Evolutionary conservation across 2,329 filamentous ascomycete species (phyloP).

Genomic region (Ophiosphaerella narmari): DNA sequence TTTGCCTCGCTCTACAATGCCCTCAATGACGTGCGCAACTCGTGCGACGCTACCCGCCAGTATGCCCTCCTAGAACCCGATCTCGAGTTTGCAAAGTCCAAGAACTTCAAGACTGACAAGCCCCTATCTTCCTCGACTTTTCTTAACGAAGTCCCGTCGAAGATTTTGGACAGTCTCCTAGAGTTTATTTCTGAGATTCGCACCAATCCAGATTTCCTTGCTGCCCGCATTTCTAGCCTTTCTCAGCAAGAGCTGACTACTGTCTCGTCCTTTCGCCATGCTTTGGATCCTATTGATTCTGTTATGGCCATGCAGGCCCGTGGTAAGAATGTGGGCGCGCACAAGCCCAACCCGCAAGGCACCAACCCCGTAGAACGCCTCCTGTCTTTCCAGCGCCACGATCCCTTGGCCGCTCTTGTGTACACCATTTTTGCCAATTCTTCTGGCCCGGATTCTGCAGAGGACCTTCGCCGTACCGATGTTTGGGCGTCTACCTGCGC

Average conservation of each 20-base stretch:
- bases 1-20: conserved; percentile 78
- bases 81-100: conserved; percentile 60
- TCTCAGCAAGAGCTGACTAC: conserved; percentile 75
- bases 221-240: conserved; percentile 77
- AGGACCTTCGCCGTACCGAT: conserved; percentile 78
- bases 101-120: conserved; percentile 48
- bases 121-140: conserved; percentile 52
- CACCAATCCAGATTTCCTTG: conserved; percentile 85
- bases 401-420: conserved; percentile 81
- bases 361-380: conserved; percentile 78
- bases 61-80: conserved; percentile 75
- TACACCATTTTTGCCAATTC: conserved; percentile 90
- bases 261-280: conserved; percentile 77
- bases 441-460: conserved; percentile 77
- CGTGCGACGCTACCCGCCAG: conserved; percentile 72
- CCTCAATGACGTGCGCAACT: conserved; percentile 77
- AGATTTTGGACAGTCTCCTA: conserved; percentile 75
- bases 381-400: conserved; percentile 85
- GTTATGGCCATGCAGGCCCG: conserved; percentile 71
- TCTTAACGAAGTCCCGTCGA: conserved; percentile 72
- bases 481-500: conserved; percentile 90
- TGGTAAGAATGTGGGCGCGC: conserved; percentile 55
- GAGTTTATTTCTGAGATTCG: conserved; percentile 81
- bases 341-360: conserved; percentile 55
- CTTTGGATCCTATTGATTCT: conserved; percentile 80